phyloP scores from a whole-genome alignment of 2,329 filamentous ascomycete genomes.

The Cordyceps tenuipes region DNA sequence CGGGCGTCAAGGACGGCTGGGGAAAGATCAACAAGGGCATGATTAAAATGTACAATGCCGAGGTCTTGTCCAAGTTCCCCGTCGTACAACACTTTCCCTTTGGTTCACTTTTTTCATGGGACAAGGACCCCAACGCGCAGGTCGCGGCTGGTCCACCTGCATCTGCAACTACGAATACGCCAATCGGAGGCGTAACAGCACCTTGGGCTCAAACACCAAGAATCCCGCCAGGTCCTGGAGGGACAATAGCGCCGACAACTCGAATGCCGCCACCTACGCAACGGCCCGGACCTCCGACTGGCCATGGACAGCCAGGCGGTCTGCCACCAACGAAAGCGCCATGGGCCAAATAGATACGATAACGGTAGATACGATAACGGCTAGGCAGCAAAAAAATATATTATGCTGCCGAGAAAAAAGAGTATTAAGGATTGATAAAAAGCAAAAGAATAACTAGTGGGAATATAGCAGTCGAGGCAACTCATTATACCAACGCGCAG shows the following conservation, averaged over 20 bases:
- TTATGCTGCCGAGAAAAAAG: neutral
- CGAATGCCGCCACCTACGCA: constrained; percentile 4
- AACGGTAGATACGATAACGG: constrained; percentile 14
- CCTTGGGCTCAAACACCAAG: constrained; percentile 33
- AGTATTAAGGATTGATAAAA: neutral
- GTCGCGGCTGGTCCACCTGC: constrained; percentile 32
- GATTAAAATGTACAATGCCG: constrained; percentile 98
- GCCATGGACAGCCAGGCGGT: neutral
- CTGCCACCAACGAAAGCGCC: constrained; percentile 33
- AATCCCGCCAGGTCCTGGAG: constrained; percentile 15
- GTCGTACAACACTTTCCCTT: constrained; percentile 96
- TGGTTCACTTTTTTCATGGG: constrained; percentile 72
- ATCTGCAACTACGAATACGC: constrained; percentile 31
- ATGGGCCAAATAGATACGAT: constrained; percentile 31
- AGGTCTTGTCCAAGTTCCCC: constrained; percentile 92
- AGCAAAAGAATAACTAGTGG: neutral
- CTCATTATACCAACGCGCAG: constrained; percentile 7
- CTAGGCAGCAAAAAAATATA: neutral
- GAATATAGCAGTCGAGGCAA: constrained; percentile 7
- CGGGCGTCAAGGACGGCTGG: constrained; percentile 87
- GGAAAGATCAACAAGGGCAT: constrained; percentile 99
- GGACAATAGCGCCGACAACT: neutral
- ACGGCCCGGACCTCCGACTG: neutral
- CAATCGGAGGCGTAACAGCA: constrained; percentile 15
- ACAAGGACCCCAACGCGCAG: constrained; percentile 53